Conservation (phyloP, 257 asterid genomes). For the Voacanga thouarsii region DNA sequence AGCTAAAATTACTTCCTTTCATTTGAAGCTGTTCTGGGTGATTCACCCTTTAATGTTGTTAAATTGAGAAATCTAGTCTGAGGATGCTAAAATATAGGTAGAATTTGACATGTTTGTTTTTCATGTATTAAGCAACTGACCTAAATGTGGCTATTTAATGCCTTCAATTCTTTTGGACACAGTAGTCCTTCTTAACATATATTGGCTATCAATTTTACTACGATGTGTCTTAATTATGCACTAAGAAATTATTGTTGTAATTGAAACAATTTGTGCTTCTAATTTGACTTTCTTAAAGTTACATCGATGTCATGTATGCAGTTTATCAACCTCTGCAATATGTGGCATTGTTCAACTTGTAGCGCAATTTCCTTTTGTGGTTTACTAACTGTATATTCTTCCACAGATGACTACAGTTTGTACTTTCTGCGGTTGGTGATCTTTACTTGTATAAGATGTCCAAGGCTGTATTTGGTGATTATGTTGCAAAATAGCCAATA, state of each 20-base stretch:
- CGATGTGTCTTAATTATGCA: background rate
- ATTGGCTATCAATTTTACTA: background rate
- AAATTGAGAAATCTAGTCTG: background rate
- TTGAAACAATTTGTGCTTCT: background rate
- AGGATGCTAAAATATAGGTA: background rate
- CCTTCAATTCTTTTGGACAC: background rate
- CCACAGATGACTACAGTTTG: slow-evolving; percentile 68
- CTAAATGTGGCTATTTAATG: background rate
- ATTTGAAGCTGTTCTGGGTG: too few species aligned
- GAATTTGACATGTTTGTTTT: background rate
- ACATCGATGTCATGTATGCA: background rate
- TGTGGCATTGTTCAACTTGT: background rate
- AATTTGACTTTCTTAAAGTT: background rate
- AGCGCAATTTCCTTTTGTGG: background rate
- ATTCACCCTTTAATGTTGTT: background rate
- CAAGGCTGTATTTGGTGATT: slow-evolving; percentile 53
- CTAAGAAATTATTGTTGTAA: background rate
- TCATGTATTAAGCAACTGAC: background rate
- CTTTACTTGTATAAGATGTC: slow-evolving; percentile 72
- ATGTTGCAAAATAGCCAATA: slow-evolving; percentile 74
- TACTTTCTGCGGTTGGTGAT: slow-evolving; percentile 79
- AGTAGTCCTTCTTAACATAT: background rate
- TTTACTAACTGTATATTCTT: slow-evolving; percentile 5
- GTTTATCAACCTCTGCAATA: background rate
- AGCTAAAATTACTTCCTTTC: too few species aligned